Evolutionary conservation across 2,329 filamentous ascomycete species (phyloP).

Genomic region (Ilyonectria mors-panacis): DNA sequence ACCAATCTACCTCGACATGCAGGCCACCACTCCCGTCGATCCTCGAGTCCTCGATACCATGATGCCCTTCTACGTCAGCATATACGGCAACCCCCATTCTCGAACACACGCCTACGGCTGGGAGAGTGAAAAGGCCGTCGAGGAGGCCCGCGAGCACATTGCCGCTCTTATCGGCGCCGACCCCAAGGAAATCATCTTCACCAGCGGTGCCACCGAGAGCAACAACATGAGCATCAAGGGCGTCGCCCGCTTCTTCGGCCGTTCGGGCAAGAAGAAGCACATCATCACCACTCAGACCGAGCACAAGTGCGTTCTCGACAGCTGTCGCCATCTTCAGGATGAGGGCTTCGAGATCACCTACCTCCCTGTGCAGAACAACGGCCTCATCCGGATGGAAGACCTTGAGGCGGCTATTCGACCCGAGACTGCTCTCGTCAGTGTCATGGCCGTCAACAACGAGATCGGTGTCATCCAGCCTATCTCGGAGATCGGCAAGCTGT

Average conservation of each 20-base stretch:
- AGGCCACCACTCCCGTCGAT: constrained; percentile 95
- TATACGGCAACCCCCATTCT: constrained; percentile 98
- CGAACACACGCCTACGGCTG: constrained; percentile 98
- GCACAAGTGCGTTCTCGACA: constrained; percentile 99
- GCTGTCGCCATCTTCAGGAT: constrained; percentile 95
- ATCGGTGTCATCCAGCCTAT: constrained; percentile 99
- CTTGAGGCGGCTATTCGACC: constrained; percentile 91
- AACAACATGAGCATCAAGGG: constrained; percentile 99
- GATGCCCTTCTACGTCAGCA: constrained; percentile 92
- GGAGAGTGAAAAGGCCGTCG: constrained; percentile 96
- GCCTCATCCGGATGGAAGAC: constrained; percentile 86
- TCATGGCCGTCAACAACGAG: constrained; percentile 99
- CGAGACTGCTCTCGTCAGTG: constrained; percentile 92
- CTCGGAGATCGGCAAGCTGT: constrained; percentile 92
- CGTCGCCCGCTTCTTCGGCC: constrained; percentile 94
- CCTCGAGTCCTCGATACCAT: constrained; percentile 96
- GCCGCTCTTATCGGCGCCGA: constrained; percentile 93
- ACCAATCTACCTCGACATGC: constrained; percentile 98
- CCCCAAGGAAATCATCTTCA: constrained; percentile 98
- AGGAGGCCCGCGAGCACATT: constrained; percentile 86
- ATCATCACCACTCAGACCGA: constrained; percentile 98
- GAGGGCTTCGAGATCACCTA: constrained; percentile 99
- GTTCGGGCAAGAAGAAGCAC: constrained; percentile 96
- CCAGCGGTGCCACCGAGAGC: constrained; percentile 96
- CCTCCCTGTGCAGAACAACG: constrained; percentile 88